phyloP scores from a whole-genome alignment of 805 yeast genomes.

The Cyberlindnera veronae region DNA sequence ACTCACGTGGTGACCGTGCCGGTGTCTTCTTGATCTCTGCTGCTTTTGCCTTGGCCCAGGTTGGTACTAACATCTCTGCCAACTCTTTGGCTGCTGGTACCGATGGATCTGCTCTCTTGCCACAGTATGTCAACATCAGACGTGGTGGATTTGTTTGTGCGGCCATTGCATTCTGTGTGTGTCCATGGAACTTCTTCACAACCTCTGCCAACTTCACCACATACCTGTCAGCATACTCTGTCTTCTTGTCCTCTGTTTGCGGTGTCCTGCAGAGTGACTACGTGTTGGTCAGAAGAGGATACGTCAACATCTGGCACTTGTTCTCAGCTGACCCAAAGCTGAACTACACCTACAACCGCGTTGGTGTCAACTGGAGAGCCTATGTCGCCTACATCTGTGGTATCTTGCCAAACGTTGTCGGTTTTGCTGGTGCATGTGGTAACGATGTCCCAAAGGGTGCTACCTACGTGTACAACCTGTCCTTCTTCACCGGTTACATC shows the following conservation, averaged over 20 bases:
- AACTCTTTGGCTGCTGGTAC: slow-evolving; percentile 74
- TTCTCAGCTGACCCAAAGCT: slow-evolving; percentile 44
- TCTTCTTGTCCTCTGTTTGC: slow-evolving; percentile 78
- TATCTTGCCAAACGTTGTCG: slow-evolving; percentile 79
- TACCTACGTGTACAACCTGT: slow-evolving; percentile 63
- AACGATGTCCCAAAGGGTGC: slow-evolving; percentile 79
- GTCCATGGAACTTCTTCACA: slow-evolving; percentile 80
- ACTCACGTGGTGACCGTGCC: slow-evolving; percentile 60
- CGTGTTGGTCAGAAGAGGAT: slow-evolving; percentile 70
- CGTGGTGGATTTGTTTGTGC: slow-evolving; percentile 84
- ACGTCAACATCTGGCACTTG: slow-evolving; percentile 58
- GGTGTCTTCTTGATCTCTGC: slow-evolving; percentile 75
- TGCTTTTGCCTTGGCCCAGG: slow-evolving; percentile 71
- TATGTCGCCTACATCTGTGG: slow-evolving; percentile 77
- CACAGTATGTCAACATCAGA: slow-evolving; percentile 62
- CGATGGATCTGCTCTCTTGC: slow-evolving; percentile 64
- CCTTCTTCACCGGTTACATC: slow-evolving; percentile 74
- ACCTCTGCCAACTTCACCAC: slow-evolving; percentile 73
- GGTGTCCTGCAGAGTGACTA: slow-evolving; percentile 73
- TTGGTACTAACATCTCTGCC: slow-evolving; percentile 75
- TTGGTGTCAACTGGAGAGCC: slow-evolving; percentile 84
- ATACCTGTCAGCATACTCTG: slow-evolving; percentile 76
- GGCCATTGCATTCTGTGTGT: slow-evolving; percentile 60
- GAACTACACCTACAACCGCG: slow-evolving; percentile 55
- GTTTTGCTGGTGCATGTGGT: slow-evolving; percentile 82